Percentiles rank a stretch among this genome's conserved stretches.
Conservation (phyloP, 202 grass and related monocot genomes). For the Carex sylvatica region DNA sequence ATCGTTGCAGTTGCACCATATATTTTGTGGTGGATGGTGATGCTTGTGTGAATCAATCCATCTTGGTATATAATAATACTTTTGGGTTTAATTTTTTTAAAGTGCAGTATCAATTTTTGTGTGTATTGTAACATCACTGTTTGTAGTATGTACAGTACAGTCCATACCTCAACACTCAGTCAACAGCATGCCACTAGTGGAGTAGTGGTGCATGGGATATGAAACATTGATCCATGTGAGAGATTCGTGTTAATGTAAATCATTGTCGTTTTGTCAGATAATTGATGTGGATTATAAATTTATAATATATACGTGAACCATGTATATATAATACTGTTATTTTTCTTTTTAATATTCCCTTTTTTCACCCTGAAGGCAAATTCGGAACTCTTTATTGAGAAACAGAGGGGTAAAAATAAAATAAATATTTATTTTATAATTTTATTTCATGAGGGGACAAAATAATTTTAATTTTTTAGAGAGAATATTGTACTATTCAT, state of each 20-base stretch:
- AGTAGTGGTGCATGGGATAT: not conserved
- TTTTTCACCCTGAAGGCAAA: not conserved
- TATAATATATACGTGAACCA: not conserved
- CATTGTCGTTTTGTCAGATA: not conserved
- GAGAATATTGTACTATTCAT: too few relatives aligned
- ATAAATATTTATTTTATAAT: too few relatives aligned
- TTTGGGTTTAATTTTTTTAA: not conserved
- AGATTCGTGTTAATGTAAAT: not conserved
- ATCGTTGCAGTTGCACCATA: not conserved
- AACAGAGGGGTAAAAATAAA: too few relatives aligned
- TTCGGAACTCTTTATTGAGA: not conserved
- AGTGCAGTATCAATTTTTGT: not conserved
- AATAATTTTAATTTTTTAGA: too few relatives aligned
- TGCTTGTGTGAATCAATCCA: not conserved
- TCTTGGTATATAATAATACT: not conserved
- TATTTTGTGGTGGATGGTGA: not conserved
- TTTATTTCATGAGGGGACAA: too few relatives aligned
- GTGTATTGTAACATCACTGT: not conserved
- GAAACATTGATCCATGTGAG: not conserved
- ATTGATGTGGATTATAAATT: not conserved
- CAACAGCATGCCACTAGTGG: not conserved
- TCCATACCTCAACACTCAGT: too few relatives aligned
- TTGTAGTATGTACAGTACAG: too few relatives aligned
- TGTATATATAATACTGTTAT: not conserved
- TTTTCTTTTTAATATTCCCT: not conserved